phyloP scores from a whole-genome alignment of 2,329 filamentous ascomycete genomes.

The Nectriaceae sp. region DNA sequence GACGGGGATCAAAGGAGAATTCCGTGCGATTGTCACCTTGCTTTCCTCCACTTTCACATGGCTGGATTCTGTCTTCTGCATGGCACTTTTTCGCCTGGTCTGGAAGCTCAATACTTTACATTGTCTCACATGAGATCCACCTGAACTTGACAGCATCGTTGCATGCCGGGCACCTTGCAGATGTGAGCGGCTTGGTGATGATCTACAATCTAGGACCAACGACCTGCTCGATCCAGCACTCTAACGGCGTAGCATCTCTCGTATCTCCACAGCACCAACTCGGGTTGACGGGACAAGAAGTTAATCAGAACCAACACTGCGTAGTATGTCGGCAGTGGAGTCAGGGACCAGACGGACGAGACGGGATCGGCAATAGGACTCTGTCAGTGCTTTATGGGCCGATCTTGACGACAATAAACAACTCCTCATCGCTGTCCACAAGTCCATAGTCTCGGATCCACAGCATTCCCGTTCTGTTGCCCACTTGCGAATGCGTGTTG shows the following conservation, averaged over 20 bases:
- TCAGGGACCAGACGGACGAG: slow-evolving; percentile 3
- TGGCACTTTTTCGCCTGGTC: neutral
- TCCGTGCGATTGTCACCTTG: neutral
- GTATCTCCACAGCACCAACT: neutral
- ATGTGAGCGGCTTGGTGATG: neutral
- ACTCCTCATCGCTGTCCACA: too few relatives aligned
- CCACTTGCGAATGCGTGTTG: slow-evolving; percentile 15
- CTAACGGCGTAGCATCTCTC: neutral
- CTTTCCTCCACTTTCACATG: too few relatives aligned
- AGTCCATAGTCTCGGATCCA: slow-evolving; percentile 10
- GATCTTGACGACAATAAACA: slow-evolving; percentile 21
- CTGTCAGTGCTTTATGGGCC: slow-evolving; percentile 16
- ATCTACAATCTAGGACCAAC: neutral
- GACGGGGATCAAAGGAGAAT: neutral
- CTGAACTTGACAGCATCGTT: neutral
- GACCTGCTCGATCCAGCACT: neutral
- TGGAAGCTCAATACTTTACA: neutral
- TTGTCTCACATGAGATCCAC: neutral
- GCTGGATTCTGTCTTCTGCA: neutral
- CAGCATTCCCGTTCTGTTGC: slow-evolving; percentile 14
- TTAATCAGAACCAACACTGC: neutral
- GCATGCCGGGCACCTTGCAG: neutral
- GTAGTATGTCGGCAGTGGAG: neutral
- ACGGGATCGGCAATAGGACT: slow-evolving; percentile 21
- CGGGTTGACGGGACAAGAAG: neutral